Base-by-base conservation (phyloP, 192 early-diverging fungal genomes). In the Coemansia reversa region DNA sequence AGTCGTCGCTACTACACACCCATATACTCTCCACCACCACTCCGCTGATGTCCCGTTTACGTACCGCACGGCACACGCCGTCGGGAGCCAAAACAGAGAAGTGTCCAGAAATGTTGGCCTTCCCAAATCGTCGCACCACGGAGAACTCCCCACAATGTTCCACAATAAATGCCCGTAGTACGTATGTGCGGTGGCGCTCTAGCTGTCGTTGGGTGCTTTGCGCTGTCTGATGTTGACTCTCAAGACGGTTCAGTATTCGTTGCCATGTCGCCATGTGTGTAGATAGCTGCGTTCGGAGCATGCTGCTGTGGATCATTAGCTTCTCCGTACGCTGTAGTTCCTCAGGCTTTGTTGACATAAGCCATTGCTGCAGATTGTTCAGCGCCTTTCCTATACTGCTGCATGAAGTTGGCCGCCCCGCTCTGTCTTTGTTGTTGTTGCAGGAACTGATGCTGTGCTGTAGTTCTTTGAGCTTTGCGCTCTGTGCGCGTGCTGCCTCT, bases 21-120 rank as follows among this genome's bases (percentile, higher is more conserved):
- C 76, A 79, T 62, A 79, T 64, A 60, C 76, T 74, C 56, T 79
- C 76, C 6, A 74, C 47, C 22, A 63, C 67, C 3, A 58, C 62
- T 8, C 76, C 76, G 16, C 35, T 12, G 22, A 79, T 67, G 56
- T 74, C 71, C 54, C 54, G 48, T 14, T 49, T 30, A 8, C 71
- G 71, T 27, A 27, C 33, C 0, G 76, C 64, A 32, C 52, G 53
- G 58, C 76, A 79, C 16, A 61, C 29, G 29, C 76, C 71, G 22
- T 58, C 60, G 24, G 30, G 42, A 9, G 47, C 55, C 24, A 79
- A 58, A 22, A 67, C 53, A 14, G 76, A 74, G 28, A 61, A 65
- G 58, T 79, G 67, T 12, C 76, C 56, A 9, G 64, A 18, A 0
- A 50, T 53, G 8, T 60, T 42, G 12, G 60, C 59, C 19, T 65